Evolutionary conservation across 805 yeast species (phyloP).

Genomic region (Schizosaccharomyces osmophilus): DNA sequence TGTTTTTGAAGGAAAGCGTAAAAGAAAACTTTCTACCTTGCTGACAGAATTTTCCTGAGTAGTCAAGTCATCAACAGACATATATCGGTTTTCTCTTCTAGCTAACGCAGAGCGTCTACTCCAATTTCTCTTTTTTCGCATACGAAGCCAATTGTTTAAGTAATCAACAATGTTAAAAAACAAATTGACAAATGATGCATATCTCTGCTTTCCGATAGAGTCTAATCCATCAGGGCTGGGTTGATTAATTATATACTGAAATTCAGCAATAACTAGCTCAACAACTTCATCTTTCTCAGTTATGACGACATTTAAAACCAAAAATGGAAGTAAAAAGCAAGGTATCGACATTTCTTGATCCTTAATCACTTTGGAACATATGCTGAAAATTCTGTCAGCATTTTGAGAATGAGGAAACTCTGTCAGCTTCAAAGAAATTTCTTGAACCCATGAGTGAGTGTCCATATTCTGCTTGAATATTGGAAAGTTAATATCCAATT

Average conservation of each 20-base stretch:
- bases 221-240: neutral
- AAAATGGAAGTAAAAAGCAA: constrained; percentile 53
- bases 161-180: neutral
- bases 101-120: neutral
- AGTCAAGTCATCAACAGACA: constrained; percentile 25
- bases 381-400: constrained; percentile 25
- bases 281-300: constrained; percentile 20
- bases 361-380: constrained; percentile 38
- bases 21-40: neutral
- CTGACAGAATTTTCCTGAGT: constrained; percentile 14
- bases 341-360: constrained; percentile 49
- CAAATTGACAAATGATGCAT: neutral
- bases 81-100: constrained; percentile 16
- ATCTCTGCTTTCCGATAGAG: neutral
- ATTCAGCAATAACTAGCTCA: constrained; percentile 30
- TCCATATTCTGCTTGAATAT: constrained; percentile 20
- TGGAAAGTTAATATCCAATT: constrained; percentile 30
- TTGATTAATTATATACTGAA: constrained; percentile 25
- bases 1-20: neutral
- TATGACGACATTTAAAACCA: constrained; percentile 37
- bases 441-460: constrained; percentile 46
- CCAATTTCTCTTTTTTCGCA: neutral
- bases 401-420: constrained; percentile 17
- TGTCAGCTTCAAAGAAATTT: constrained; percentile 42
- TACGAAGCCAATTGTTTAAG: constrained; percentile 2